Evolutionary conservation across 78 protist species (phyloP), one percentile per base, ranked within the genome.

Genomic region (Isochrysis galbana): DNA sequence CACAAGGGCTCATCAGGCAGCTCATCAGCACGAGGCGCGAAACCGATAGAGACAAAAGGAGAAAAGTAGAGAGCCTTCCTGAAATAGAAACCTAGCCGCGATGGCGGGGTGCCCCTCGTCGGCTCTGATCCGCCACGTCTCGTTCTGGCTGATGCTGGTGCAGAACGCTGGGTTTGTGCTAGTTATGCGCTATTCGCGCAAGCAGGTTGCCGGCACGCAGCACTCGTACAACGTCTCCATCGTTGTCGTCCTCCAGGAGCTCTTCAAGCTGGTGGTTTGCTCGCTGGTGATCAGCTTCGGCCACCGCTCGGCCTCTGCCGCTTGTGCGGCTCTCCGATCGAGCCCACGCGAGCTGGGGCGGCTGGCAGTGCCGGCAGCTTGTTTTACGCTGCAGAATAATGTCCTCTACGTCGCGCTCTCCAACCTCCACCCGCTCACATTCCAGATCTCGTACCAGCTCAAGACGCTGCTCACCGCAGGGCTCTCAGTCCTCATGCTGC

Each of bases 351-450:
- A 87, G 42, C 78, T 92, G 25, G 0, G 32, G 23, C 91, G 87
- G 42, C 1, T 95, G 4, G 46, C 61, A n/a, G 93, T 96, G 4
- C 97, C 97, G 0, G 95, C 97, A 0, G 25, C 29, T 1, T 69
- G 95, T 38, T 96, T 94, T 92, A 93, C 95, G 25, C 42, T 96
- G 3, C 98, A 96, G 70, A 94, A 94, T 84, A 95, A 94, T 80
- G 77, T 96, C 11, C 96, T 87, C 45, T 96, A 70, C 51, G 74
- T 96, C 29, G 98, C 97, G 14, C 89, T 87, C n/a, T 51, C 92
- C 21, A 92, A 96, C 89, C 93, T 96, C 17, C 95, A 95, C 23
- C 82, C 96, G 0, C 95, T 94, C 25, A 41, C 84, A 17, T 94
- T 89, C 88, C 88, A 80, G 54, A 44, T 80, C 55, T 29, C 22